These are phyloP conservation scores for Nemophila menziesii DNA, from an alignment of 257 asterid species.

Conservation along the genomic window DNA sequence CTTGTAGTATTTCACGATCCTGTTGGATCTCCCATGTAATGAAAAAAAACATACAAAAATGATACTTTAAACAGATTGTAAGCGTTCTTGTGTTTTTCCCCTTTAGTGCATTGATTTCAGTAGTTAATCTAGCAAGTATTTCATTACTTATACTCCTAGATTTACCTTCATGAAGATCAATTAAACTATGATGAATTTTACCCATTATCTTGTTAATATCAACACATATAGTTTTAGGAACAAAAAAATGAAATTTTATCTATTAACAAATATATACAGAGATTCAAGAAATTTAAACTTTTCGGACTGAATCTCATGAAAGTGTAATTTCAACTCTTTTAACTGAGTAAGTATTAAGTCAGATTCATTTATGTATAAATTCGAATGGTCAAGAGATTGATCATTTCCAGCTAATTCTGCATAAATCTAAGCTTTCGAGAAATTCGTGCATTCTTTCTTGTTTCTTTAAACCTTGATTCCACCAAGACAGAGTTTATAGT, in stretches of 20 bases:
- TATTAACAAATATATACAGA: too few species aligned
- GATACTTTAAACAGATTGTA: constrained; percentile 12
- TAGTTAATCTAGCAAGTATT: constrained; percentile 54
- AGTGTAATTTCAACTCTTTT: constrained; percentile 44
- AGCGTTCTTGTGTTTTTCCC: constrained; percentile 48
- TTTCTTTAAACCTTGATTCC: constrained; percentile 40
- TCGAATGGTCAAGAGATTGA: constrained; percentile 19
- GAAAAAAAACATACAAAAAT: too few species aligned
- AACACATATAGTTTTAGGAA: constrained; percentile 51
- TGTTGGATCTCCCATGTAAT: too few species aligned
- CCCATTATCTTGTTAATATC: constrained; percentile 49
- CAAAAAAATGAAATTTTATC: constrained; percentile 3
- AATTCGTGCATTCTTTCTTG: constrained; percentile 51
- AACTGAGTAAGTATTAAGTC: constrained; percentile 50
- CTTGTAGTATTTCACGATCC: too few species aligned
- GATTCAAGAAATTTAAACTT: constrained; percentile 27
- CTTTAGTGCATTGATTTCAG: constrained; percentile 41
- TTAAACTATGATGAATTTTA: constrained; percentile 52
- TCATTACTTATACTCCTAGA: constrained; percentile 61
- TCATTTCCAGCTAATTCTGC: constrained; percentile 63
- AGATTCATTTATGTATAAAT: constrained; percentile 39
- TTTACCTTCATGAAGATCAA: constrained; percentile 30
- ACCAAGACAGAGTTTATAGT: constrained; percentile 39
- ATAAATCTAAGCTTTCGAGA: constrained; percentile 37
- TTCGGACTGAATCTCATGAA: constrained; percentile 62